Evolutionary conservation across 495 filamentous ascomycete genomes (phyloP).

Genomic region (Annulohypoxylon moriforme): DNA sequence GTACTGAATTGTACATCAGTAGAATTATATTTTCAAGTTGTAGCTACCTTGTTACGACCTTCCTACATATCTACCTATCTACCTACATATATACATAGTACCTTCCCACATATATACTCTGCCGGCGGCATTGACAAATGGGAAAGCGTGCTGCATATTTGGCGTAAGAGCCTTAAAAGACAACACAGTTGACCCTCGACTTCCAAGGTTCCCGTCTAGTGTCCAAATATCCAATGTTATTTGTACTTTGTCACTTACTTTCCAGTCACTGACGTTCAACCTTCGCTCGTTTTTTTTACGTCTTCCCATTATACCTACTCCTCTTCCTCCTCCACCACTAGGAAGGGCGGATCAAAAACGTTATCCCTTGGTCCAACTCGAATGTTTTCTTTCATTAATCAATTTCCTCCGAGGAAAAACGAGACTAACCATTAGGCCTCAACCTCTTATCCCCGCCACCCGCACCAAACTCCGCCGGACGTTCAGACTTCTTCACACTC

Average conservation of each 20-base stretch:
- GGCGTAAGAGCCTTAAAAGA: constrained; percentile 44
- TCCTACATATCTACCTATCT: neutral
- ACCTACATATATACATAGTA: neutral
- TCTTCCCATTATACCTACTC: neutral
- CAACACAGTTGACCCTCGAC: constrained; percentile 34
- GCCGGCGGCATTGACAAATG: constrained; percentile 43
- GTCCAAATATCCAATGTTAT: constrained; percentile 11
- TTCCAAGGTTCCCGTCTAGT: neutral
- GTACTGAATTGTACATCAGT: constrained; percentile 34
- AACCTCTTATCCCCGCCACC: constrained; percentile 29
- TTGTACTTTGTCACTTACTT: constrained; percentile 15
- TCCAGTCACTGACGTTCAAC: constrained; percentile 26
- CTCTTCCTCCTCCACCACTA: neutral
- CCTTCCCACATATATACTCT: constrained; percentile 24
- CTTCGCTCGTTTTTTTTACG: constrained; percentile 21
- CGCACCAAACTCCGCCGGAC: constrained; percentile 31
- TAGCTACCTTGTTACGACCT: constrained; percentile 16
- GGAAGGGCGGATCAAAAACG: constrained; percentile 4
- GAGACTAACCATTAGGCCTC: constrained; percentile 26
- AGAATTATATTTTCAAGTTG: constrained; percentile 28
- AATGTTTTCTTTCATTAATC: constrained; percentile 19
- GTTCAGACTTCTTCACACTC: constrained; percentile 19
- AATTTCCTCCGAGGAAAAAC: constrained; percentile 16
- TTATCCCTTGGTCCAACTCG: constrained; percentile 24
- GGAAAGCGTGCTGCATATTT: constrained; percentile 35